phyloP scores from a whole-genome alignment of 768 basidiomycete genomes.

The Leccinum fibrillosum region DNA sequence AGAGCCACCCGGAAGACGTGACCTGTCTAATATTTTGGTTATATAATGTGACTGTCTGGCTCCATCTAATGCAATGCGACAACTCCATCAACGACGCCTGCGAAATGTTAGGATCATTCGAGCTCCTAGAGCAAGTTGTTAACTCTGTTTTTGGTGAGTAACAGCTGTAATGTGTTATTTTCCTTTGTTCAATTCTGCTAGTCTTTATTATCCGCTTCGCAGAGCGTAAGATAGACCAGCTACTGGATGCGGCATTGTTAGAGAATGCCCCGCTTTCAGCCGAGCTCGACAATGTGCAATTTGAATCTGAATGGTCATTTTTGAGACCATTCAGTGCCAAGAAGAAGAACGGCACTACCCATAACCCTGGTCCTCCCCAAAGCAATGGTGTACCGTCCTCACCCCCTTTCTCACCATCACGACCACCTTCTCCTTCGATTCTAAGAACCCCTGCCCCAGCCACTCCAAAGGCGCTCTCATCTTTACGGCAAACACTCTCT shows the following conservation, averaged over 20 bases:
- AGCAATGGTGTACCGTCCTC: conserved; percentile 40
- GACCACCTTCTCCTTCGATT: conserved; percentile 53
- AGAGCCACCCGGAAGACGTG: conserved; percentile 84
- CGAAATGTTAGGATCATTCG: conserved; percentile 79
- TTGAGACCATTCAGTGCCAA: conserved; percentile 68
- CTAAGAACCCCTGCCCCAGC: conserved; percentile 41
- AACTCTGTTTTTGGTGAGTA: conserved; percentile 88
- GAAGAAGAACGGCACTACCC: conserved; percentile 41
- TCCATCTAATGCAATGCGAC: conserved; percentile 89
- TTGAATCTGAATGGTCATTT: conserved; percentile 96
- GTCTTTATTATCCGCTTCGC: conserved; percentile 94
- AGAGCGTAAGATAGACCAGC: conserved; percentile 82
- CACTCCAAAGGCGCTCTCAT: conserved; percentile 56
- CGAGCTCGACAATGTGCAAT: conserved; percentile 80
- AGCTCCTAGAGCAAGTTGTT: conserved; percentile 86
- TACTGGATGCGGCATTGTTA: conserved; percentile 79
- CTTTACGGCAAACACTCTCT: conserved; percentile 63
- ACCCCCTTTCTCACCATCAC: conserved; percentile 46
- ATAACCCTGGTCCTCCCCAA: conserved; percentile 30
- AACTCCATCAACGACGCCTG: conserved; percentile 74
- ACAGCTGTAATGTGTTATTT: neutral
- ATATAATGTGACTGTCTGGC: conserved; percentile 85
- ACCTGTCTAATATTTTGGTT: conserved; percentile 91
- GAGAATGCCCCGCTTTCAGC: conserved; percentile 78
- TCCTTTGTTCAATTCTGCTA: conserved; percentile 28